These are phyloP conservation scores for Luvunga scandens DNA, from an alignment of 345 rosid species.

Conservation along the genomic window DNA sequence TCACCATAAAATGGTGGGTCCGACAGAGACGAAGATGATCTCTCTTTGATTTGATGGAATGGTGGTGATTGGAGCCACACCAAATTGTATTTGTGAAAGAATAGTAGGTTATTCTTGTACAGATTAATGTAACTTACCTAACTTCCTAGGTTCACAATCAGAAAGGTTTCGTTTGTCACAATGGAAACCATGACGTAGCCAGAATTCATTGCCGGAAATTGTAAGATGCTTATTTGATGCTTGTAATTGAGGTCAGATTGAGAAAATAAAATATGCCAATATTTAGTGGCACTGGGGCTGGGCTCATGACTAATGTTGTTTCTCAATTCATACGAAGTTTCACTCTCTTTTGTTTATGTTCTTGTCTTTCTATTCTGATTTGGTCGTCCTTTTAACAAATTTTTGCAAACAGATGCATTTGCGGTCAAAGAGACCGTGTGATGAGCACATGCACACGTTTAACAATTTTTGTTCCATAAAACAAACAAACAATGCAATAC, in stretches of 20 bases:
- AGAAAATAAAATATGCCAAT: not conserved
- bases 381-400: no score
- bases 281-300: not conserved
- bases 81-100: conserved; percentile 23
- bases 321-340: no score
- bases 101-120: conserved; percentile 36
- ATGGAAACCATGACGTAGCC: conserved; percentile 18
- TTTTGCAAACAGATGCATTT: no score
- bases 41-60: conserved; percentile 4
- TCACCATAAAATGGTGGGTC: conserved; percentile 33
- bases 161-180: conserved; percentile 21
- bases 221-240: conserved; percentile 6
- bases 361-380: no score
- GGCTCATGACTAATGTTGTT: no score
- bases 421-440: no score
- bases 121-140: conserved; percentile 27
- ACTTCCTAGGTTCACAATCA: conserved; percentile 23
- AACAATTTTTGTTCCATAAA: no score
- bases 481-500: no score
- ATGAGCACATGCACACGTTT: no score
- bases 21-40: conserved; percentile 18
- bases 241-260: not conserved
- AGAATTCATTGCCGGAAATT: conserved; percentile 9
- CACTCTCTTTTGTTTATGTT: no score
- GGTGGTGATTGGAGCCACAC: conserved; percentile 26